Conservation (phyloP, 495 filamentous ascomycete genomes). For the Lentithecium fluviatile region DNA sequence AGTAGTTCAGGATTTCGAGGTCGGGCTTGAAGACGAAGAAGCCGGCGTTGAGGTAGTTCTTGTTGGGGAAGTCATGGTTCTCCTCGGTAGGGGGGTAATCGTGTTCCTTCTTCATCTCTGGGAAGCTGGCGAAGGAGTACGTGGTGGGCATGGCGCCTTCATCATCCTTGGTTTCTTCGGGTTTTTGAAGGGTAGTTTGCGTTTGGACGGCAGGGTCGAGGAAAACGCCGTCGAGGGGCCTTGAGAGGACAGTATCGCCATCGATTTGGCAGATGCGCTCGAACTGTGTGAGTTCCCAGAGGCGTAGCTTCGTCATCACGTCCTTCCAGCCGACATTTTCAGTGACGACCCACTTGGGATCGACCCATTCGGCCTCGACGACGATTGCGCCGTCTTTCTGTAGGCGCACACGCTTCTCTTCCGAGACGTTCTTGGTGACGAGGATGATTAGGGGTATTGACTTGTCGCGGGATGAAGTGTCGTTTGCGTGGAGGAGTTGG, state of each 20-base stretch:
- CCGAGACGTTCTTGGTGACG: slow-evolving; percentile 33
- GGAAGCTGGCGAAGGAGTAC: slow-evolving; percentile 33
- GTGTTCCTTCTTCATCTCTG: slow-evolving; percentile 32
- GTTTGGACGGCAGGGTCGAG: slow-evolving; percentile 34
- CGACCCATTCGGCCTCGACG: slow-evolving; percentile 29
- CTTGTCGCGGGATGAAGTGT: slow-evolving; percentile 11
- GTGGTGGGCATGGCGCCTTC: slow-evolving; percentile 31
- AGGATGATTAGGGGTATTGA: slow-evolving; percentile 38
- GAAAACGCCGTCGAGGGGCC: slow-evolving; percentile 36
- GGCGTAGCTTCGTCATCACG: slow-evolving; percentile 37
- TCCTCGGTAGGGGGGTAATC: slow-evolving; percentile 21
- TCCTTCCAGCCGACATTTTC: slow-evolving; percentile 26
- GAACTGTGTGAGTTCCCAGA: slow-evolving; percentile 35
- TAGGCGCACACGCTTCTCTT: slow-evolving; percentile 31
- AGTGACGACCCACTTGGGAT: slow-evolving; percentile 27
- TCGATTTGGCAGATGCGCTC: slow-evolving; percentile 36
- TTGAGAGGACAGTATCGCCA: slow-evolving; percentile 33
- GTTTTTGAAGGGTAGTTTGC: slow-evolving; percentile 18
- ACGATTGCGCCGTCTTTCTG: slow-evolving; percentile 36
- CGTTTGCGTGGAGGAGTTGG: slow-evolving; percentile 14
- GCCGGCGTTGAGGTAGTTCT: slow-evolving; percentile 32
- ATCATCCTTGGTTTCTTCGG: slow-evolving; percentile 14
- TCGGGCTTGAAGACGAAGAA: slow-evolving; percentile 28
- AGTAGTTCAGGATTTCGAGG: slow-evolving; percentile 11
- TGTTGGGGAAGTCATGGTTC: slow-evolving; percentile 1